These are phyloP conservation scores for Alloascoidea africana DNA, from an alignment of 805 yeast species.

Conservation along the genomic window DNA sequence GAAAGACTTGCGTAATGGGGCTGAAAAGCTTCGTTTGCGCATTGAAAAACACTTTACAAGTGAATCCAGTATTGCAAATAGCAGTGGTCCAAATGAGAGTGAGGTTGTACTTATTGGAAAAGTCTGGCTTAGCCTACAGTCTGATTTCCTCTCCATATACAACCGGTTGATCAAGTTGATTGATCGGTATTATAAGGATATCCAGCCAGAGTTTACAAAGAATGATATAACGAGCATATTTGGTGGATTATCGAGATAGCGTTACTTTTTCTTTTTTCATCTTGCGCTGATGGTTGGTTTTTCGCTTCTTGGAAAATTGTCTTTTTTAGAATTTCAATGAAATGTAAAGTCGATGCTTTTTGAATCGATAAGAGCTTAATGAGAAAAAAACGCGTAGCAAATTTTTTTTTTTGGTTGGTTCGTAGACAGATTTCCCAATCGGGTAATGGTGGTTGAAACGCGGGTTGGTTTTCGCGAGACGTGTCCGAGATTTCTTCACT, in stretches of 20 bases:
- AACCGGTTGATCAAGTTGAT: slow-evolving; percentile 38
- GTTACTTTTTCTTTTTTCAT: not conserved
- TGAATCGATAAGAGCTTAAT: too few relatives aligned
- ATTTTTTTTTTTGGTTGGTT: too few relatives aligned
- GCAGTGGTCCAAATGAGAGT: slow-evolving; percentile 18
- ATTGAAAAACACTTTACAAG: slow-evolving; percentile 38
- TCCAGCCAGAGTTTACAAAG: slow-evolving; percentile 33
- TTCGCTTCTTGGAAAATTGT: too few relatives aligned
- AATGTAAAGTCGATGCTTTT: too few relatives aligned
- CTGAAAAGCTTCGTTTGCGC: slow-evolving; percentile 37
- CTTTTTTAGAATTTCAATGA: too few relatives aligned
- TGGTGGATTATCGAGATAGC: not conserved
- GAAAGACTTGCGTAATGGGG: slow-evolving; percentile 38
- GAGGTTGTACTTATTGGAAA: slow-evolving; percentile 41
- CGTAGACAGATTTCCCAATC: too few relatives aligned
- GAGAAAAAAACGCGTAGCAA: too few relatives aligned
- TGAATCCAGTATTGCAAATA: slow-evolving; percentile 13
- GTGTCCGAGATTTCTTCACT: too few relatives aligned
- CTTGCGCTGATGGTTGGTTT: too few relatives aligned
- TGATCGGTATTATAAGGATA: slow-evolving; percentile 33
- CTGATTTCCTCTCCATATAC: slow-evolving; percentile 41
- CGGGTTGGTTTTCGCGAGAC: too few relatives aligned
- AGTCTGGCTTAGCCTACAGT: slow-evolving; percentile 60
- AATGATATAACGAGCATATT: slow-evolving; percentile 45
- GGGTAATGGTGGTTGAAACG: too few relatives aligned